Base-by-base conservation (phyloP, 73 alveolate species). In the Stentor coeruleus region DNA sequence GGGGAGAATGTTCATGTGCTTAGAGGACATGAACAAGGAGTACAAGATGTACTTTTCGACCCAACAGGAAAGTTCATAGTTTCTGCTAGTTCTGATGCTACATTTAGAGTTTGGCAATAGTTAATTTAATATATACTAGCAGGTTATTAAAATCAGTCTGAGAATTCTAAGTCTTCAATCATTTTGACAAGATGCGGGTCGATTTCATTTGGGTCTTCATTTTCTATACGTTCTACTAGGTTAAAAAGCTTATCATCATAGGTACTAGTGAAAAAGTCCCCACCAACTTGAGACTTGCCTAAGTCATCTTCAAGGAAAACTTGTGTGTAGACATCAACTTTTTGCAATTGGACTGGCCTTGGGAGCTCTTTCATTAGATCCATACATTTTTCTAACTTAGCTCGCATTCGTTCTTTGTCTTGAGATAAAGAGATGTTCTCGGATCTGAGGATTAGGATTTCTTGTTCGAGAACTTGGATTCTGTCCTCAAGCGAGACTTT, bases 1-100 rank as follows among this genome's bases (percentile, higher is more conserved):
- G 87, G 84, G 79, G 95, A 91, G 84, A 87, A 85, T 58, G 98
- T 91, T 76, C 96, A 95, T 36, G 93, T 94, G 84, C 94, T 95
- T 39, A 97, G 92, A 84, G 99, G 99, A 2, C 99, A 97, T 89
- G 99, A 97, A 85, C 99, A 97, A 84, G 97, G 98, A 59, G 99
- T 93, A 41, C 81, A 93, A 77, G 99, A 97, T 90, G 90, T 98
- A 35, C 91, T 91, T 58, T 97, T 96, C 87, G 99, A 98, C 86
- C 96, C 96, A 58, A 87, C 89, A 60, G 93, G 94, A 86, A 93
- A 95, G 74, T 91, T 88, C 88, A 87, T 96, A 42, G 88, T 98
- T 28, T 83, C 98, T 59, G 98, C 98, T 36, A 94, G 99, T 39
- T 92, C 99, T 35, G 99, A 98, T 87, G 91, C 99, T 57, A 93